Conservation (phyloP, 2,329 filamentous ascomycete species). For the Colletotrichum lentis region DNA sequence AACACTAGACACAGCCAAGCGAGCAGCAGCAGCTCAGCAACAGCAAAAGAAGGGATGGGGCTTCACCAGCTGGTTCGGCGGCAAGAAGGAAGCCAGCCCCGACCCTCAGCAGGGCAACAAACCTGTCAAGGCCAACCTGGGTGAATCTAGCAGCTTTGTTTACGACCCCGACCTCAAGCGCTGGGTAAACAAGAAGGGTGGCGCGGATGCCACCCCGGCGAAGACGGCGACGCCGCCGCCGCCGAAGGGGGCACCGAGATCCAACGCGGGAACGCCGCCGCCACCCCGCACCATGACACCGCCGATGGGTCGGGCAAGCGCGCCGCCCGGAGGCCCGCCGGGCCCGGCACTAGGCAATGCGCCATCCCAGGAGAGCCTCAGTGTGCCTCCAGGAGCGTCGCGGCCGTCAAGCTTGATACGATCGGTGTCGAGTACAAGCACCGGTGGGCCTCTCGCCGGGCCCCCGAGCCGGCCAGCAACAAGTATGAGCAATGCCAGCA, state of each 20-base stretch:
- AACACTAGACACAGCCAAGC: conserved; percentile 61
- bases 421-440: conserved; percentile 57
- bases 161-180: conserved; percentile 97
- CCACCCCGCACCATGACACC: conserved; percentile 53
- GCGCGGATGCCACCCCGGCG: conserved; percentile 66
- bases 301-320: conserved; percentile 42
- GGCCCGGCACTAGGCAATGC: conserved; percentile 42
- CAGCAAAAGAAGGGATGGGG: conserved; percentile 75
- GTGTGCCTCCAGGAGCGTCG: conserved; percentile 39
- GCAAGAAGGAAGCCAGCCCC: conserved; percentile 66
- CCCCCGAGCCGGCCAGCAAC: conserved; percentile 77
- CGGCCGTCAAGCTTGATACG: conserved; percentile 52
- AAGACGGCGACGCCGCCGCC: conserved; percentile 80
- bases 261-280: conserved; percentile 61
- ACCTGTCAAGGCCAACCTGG: conserved; percentile 90
- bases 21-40: conserved; percentile 60
- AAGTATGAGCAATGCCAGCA: conserved; percentile 89
- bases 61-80: conserved; percentile 85
- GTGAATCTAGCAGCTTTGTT: conserved; percentile 90
- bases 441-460: conserved; percentile 51
- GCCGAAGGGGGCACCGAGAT: conserved; percentile 68
- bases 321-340: conserved; percentile 38
- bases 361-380: conserved; percentile 49
- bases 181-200: conserved; percentile 96
- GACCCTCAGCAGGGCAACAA: conserved; percentile 58